Base-by-base conservation (phyloP, 495 filamentous ascomycete genomes). In the Penicillium maclennaniae region DNA sequence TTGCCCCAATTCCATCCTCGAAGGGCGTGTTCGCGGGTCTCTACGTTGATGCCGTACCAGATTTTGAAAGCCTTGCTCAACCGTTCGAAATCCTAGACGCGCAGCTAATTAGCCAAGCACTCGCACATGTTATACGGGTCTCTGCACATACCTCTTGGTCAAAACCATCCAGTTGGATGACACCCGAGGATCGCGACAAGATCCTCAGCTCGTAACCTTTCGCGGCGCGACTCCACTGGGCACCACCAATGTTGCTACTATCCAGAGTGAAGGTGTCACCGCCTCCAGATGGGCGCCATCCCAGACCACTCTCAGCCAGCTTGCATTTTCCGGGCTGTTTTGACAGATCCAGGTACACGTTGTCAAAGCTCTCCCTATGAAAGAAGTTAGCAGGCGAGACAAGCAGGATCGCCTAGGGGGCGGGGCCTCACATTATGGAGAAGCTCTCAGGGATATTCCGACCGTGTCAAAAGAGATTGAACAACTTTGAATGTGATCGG, bases 1-100 rank as follows among this genome's bases (percentile, higher is more conserved):
- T 97, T 99, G 54, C 95, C 95, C 95, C 95, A 99, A 67, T 97
- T 99, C 95, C 95, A 99, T 36, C 95, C 95, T 55, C 93, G 87
- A 41, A 99, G 78, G 6, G 92, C 89, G 68, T 97, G 93, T 68
- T 97, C 95, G 68, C 88, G 87, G 62, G 83, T 86, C 59, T 97
- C 92, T 45, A 99, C 76, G 65, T 87, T 95, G 63, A 92, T 82
- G 65, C 89, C 91, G 71, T 97, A 99, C 87, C 91, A 97, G 58
- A 87, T 83, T 70, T 95, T 97, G 78, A 99, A 93, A 54, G 89
- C 80, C 63, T 96, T 96, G 70, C 76, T 81, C 37, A 97, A 67
- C 43, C 95, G 87, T 45, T 97, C 95, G 53, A 88, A 87, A 66
- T 97, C 92, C 89, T 96, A 62, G 10, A 9, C 9, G 27, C 23